phyloP scores from a whole-genome alignment of 1,284 basidiomycete species.

The Trichosporon faecale region DNA sequence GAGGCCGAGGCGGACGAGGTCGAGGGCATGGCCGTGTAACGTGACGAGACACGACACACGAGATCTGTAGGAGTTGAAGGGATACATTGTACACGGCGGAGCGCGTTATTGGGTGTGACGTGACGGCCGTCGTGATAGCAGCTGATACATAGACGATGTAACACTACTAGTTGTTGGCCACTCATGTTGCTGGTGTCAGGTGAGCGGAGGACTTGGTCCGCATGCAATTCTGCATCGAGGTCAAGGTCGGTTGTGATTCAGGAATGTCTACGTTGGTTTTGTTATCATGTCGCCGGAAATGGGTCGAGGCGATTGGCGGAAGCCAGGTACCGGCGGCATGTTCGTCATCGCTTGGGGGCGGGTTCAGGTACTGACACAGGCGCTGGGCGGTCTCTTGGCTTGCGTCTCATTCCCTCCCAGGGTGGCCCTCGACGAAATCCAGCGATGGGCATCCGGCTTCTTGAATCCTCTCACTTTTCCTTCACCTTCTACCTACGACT shows the following conservation, averaged over 20 bases:
- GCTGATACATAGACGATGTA: not conserved
- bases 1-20: conserved; percentile 36
- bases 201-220: not conserved
- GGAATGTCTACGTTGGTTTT: not conserved
- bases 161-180: not conserved
- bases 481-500: too few relatives aligned
- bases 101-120: not conserved
- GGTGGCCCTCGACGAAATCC: not conserved
- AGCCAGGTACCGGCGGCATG: conserved; percentile 4
- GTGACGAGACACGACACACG: not conserved
- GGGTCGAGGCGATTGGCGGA: not conserved
- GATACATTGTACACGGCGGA: not conserved
- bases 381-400: not conserved
- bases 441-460: not conserved
- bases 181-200: not conserved
- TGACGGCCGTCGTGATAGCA: not conserved
- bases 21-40: conserved; percentile 22
- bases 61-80: not conserved
- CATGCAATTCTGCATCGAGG: not conserved
- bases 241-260: not conserved
- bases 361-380: not conserved
- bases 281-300: not conserved
- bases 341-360: conserved; percentile 5
- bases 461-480: conserved; percentile 3
- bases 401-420: not conserved